These are phyloP conservation scores for Saccharomyces paradoxus DNA, from an alignment of 805 yeast genomes.

Conservation along the genomic window DNA sequence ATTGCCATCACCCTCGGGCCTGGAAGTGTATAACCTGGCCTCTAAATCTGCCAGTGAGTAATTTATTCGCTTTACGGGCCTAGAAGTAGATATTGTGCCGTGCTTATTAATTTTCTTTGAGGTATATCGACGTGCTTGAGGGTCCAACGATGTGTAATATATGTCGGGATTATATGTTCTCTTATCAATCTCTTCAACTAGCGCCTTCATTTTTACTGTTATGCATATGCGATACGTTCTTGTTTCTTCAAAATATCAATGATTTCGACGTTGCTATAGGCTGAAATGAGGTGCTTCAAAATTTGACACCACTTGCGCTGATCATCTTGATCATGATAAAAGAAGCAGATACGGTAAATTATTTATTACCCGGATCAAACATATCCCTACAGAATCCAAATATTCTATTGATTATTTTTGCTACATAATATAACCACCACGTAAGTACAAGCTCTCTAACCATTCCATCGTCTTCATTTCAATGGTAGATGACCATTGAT, in stretches of 20 bases:
- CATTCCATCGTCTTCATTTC: neutral
- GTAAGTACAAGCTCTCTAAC: neutral
- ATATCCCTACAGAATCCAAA: neutral
- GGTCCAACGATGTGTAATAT: constrained; percentile 24
- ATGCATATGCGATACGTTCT: neutral
- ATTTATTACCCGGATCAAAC: neutral
- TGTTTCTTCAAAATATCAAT: neutral
- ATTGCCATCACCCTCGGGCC: constrained; percentile 6
- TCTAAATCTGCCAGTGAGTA: constrained; percentile 31
- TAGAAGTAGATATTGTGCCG: constrained; percentile 12
- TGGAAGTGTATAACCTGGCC: constrained; percentile 21
- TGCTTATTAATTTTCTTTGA: constrained; percentile 11
- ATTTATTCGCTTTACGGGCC: constrained; percentile 28
- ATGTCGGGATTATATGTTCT: constrained; percentile 28
- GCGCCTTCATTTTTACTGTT: neutral
- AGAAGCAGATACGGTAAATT: too few species aligned
- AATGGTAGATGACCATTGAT: neutral
- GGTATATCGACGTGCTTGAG: constrained; percentile 15
- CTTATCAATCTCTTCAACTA: constrained; percentile 29
- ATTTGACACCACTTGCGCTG: neutral
- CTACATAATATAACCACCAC: too few species aligned
- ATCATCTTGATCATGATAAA: neutral
- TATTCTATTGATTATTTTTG: too few species aligned
- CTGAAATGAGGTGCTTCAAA: neutral
- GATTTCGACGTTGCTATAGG: neutral